These are phyloP conservation scores for Dictyostelium citrinum DNA, from an alignment of 78 protist genomes.

Conservation along the genomic window DNA sequence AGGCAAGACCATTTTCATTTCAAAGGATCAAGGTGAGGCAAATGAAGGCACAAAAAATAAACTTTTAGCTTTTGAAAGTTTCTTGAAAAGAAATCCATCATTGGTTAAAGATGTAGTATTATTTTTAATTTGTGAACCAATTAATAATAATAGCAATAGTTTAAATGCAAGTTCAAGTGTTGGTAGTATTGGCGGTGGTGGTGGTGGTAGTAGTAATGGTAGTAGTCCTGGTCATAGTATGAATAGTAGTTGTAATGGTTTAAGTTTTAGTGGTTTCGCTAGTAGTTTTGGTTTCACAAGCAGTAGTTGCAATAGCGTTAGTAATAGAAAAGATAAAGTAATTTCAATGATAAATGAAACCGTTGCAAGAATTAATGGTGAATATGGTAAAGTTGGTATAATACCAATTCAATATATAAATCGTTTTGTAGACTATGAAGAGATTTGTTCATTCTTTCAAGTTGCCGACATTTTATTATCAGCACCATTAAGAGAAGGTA, in stretches of 20 bases:
- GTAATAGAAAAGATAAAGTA: conserved; percentile 16
- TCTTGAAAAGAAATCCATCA: conserved; percentile 37
- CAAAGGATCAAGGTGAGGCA: conserved; percentile 52
- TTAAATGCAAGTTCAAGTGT: neutral
- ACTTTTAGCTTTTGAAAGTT: conserved; percentile 47
- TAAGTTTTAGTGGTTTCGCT: neutral
- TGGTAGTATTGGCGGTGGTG: neutral
- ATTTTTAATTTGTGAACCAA: conserved; percentile 51
- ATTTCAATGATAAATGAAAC: conserved; percentile 59
- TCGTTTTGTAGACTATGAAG: conserved; percentile 34
- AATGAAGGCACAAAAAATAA: conserved; percentile 58
- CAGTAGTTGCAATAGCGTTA: neutral
- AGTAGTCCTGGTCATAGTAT: neutral
- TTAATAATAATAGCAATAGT: neutral
- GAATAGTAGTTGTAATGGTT: neutral
- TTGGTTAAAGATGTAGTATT: conserved; percentile 54
- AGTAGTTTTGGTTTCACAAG: neutral
- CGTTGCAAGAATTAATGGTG: conserved; percentile 77
- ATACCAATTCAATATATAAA: conserved; percentile 45
- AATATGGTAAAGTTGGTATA: conserved; percentile 24
- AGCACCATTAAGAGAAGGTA: conserved; percentile 57
- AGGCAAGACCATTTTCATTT: conserved; percentile 21
- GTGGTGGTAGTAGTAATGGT: neutral
- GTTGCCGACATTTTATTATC: conserved; percentile 34
- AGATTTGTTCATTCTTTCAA: conserved; percentile 19